Base-by-base conservation (phyloP, 768 basidiomycete species). In the Gymnopilus dilepis region DNA sequence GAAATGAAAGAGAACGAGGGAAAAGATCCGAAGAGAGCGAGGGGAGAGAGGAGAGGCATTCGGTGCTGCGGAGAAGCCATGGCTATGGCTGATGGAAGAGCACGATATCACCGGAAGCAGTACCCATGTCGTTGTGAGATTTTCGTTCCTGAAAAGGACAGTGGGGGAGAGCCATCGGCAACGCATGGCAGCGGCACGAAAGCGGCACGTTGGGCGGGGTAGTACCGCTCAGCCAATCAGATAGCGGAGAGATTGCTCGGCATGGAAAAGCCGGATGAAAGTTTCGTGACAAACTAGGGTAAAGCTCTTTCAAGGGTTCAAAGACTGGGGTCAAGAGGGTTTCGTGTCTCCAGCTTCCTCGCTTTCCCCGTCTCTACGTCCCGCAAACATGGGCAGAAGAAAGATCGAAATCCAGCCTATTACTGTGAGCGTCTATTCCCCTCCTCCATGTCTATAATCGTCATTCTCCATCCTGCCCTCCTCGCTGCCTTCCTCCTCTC, bases 351-450 rank as follows among this genome's bases (percentile, higher is more conserved):
- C 59, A 62, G 56, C 51, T 63, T 67, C 65, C 64, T 63, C 66
- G 56, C 61, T 65, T 68, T 60, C 64, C 65, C 59, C 57, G 56
- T 62, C 57, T 53, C 59, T 60, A 55, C 30, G 26, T 54, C 34
- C 38, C 37, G 15, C 62, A 67, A n/a, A 61, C 63, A 89, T 89
- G 90, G 90, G 90, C 65, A 78, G 90, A 74, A 78, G 90, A 79
- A 91, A 91, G 80, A 91, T 91, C 69, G 90, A 90, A 78, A 91
- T 91, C 45, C 88, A 90, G 73, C 89, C 90, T 66, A 91, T 91
- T 72, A 87, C 86, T 1, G 90, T 91, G 66, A 72, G 89, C 84
- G 34, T 37, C 62, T 58, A 52, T 43, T 53, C 37, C 52, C 59
- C 70, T 65, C 47, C 47, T 31, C 30, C 47, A 50, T 55, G 37